A percentile compares a stretch with the other conserved stretches of the same genome.
Evolutionary conservation across 106 monocot species (phyloP).

Genomic region (Acanthochlamys bracteata): DNA sequence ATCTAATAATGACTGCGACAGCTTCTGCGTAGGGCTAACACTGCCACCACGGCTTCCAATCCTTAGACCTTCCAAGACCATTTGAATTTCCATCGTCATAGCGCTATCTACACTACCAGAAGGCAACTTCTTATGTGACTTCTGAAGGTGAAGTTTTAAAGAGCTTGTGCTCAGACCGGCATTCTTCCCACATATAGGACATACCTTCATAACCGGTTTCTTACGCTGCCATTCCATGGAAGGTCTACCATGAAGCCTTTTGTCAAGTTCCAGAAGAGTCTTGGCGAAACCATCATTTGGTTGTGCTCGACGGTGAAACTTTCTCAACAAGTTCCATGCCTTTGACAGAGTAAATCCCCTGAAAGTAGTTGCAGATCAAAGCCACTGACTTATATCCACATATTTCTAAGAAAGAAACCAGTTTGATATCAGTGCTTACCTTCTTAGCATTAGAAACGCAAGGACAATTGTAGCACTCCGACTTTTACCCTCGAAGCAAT

Average conservation of each 20-base stretch:
- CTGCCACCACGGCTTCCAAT: slow-evolving; percentile 29
- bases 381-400: no score
- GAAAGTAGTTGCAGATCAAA: no score
- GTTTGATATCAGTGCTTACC: slow-evolving; percentile 27
- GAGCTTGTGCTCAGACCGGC: slow-evolving; percentile 87
- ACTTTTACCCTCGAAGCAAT: slow-evolving; percentile 96
- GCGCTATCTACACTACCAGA: slow-evolving; percentile 85
- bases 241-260: slow-evolving; percentile 41
- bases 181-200: slow-evolving; percentile 78
- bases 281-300: slow-evolving; percentile 87
- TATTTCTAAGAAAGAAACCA: no score
- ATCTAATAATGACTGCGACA: slow-evolving; percentile 10
- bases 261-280: slow-evolving; percentile 53
- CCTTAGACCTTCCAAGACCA: slow-evolving; percentile 38
- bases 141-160: slow-evolving; percentile 85
- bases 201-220: slow-evolving; percentile 73
- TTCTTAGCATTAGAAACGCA: slow-evolving; percentile 75
- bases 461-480: slow-evolving; percentile 86
- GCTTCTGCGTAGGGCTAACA: slow-evolving; percentile 24
- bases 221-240: slow-evolving; percentile 94
- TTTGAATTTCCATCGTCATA: slow-evolving; percentile 70
- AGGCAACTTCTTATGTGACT: slow-evolving; percentile 54
- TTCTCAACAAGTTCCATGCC: slow-evolving; percentile 76
- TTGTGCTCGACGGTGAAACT: slow-evolving; percentile 66
- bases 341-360: slow-evolving; percentile 57